Evolutionary conservation across 805 yeast species (phyloP), one percentile per base, ranked within the genome.

Genomic region (Yamadazyma kitorensis): DNA sequence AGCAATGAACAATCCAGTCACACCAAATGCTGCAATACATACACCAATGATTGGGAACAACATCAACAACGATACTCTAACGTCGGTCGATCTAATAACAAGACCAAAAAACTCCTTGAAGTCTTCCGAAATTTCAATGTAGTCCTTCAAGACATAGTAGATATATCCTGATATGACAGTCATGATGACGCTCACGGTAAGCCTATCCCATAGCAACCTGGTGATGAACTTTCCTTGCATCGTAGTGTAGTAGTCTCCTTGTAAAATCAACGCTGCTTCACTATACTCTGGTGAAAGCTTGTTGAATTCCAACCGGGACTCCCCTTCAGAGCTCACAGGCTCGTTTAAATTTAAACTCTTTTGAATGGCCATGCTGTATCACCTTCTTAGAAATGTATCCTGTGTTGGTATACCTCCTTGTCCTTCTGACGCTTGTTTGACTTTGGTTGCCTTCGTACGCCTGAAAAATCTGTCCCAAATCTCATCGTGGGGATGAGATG

Each of bases 261-360:
- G 76, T 39, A 83, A 57, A 37, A 76, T 78, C 35, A 80, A 50
- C 1, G 81, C 75, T 8, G 84, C 84, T 27, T 75, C 73, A 1
- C 82, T 66, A 25, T 68, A 64, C 19, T 72, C 76, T 1, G 89
- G 89, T 5, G 61, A 64, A 32, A 85, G 61, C 2, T 57, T 54
- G 1, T 73, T 48, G 23, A 76, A 62, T 29, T 56, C 61, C 24
- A 84, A 73, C 1, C 74, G 73, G 8, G 86, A 66, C 11, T 77
- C 72, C 1, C 69, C 70, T 22, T 68, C 61, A 1, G 49, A 56
- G 39, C 78, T 74, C 35, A 84, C 55, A 5, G 88, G 86, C 41
- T 67, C 59, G 41, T 68, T 68, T 39, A 78, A 67, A 31, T 72
- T 65, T 14, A 76, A 70, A 17, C 71, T 72, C 28, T 72, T 69